phyloP scores from a whole-genome alignment of 768 basidiomycete genomes.

The Tephrocybe rancida region DNA sequence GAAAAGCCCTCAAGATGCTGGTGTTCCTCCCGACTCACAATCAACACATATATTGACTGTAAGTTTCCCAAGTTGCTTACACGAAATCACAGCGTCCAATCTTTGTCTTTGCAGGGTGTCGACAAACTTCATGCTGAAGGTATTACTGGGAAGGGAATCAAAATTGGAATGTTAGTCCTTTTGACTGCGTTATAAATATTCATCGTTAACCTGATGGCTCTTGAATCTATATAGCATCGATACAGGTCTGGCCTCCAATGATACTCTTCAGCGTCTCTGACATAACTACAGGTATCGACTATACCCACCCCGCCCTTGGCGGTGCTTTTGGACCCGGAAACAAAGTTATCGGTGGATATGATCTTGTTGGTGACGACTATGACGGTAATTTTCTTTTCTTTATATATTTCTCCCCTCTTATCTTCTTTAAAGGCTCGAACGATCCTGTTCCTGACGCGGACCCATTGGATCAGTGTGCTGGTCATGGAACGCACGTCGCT shows the following conservation, averaged over 20 bases:
- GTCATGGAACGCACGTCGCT: conserved; percentile 61
- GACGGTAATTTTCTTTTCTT: conserved; percentile 31
- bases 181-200: background rate
- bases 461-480: conserved; percentile 54
- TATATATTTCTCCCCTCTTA: background rate
- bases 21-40: conserved; percentile 45
- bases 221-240: conserved; percentile 43
- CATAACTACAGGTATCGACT: conserved; percentile 46
- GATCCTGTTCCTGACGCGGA: conserved; percentile 51
- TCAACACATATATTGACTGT: conserved; percentile 60
- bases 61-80: conserved; percentile 13
- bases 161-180: conserved; percentile 59
- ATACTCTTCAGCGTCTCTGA: background rate
- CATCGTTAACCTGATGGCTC: background rate
- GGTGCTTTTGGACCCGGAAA: conserved; percentile 56
- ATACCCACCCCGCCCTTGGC: conserved; percentile 56
- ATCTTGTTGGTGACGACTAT: conserved; percentile 61
- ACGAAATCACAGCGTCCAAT: background rate
- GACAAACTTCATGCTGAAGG: conserved; percentile 67
- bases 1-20: conserved; percentile 40
- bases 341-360: conserved; percentile 54
- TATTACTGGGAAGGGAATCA: conserved; percentile 63
- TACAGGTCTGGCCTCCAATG: conserved; percentile 18
- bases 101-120: conserved; percentile 45
- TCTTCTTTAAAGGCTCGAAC: conserved; percentile 36